Evolutionary conservation across 192 early-diverging fungal genomes (phyloP).

Genomic region (Funneliformis mosseae): DNA sequence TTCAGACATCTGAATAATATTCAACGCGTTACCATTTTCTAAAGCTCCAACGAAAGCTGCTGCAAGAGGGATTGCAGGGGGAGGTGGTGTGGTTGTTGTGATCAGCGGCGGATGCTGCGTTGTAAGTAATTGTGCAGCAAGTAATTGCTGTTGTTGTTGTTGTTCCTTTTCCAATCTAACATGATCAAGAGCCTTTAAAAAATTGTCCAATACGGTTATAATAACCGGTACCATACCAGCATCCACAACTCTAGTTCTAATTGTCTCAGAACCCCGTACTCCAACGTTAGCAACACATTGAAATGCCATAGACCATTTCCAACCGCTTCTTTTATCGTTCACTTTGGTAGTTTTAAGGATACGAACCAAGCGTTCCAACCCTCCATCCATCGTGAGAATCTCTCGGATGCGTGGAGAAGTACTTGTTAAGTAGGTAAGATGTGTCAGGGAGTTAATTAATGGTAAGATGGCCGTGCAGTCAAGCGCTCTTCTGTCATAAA

Average conservation of each 20-base stretch:
- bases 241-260: conserved; percentile 82
- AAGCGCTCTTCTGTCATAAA: conserved; percentile 96
- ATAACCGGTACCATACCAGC: conserved; percentile 84
- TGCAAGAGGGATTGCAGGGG: conserved; percentile 33
- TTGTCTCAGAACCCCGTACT: conserved; percentile 75
- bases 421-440: conserved; percentile 85
- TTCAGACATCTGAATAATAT: conserved; percentile 29
- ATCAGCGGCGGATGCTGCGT: conserved; percentile 33
- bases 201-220: conserved; percentile 74
- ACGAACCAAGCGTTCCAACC: conserved; percentile 82
- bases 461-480: conserved; percentile 85
- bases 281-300: conserved; percentile 88
- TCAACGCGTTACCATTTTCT: conserved; percentile 32
- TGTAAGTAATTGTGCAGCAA: conserved; percentile 34
- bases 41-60: conserved; percentile 31
- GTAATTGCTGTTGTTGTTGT: conserved; percentile 44
- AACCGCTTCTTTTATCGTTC: conserved; percentile 69
- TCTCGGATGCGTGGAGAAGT: conserved; percentile 79
- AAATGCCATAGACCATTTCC: conserved; percentile 83
- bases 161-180: conserved; percentile 58
- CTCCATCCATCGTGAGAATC: conserved; percentile 84
- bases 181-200: conserved; percentile 54
- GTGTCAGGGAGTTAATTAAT: conserved; percentile 85
- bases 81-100: conserved; percentile 14
- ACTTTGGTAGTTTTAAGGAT: conserved; percentile 72